phyloP scores from a whole-genome alignment of 2,329 filamentous ascomycete species.

The Neopestalotiopsis sp. region DNA sequence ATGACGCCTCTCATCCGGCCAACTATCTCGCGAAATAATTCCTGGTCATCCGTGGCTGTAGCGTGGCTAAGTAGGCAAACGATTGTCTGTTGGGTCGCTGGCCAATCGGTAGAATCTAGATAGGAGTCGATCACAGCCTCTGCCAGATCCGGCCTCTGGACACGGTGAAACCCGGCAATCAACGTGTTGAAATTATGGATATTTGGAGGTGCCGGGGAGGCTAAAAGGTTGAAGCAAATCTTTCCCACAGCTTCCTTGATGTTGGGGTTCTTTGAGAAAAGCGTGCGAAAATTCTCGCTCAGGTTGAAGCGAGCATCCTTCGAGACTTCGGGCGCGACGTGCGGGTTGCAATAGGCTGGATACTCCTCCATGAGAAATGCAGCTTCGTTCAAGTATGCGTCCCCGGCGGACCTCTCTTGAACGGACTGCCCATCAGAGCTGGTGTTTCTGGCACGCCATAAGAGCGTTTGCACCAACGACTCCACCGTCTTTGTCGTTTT shows the following conservation, averaged over 20 bases:
- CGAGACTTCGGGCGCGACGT: constrained; percentile 19
- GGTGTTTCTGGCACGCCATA: neutral
- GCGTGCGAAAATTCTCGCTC: constrained; percentile 31
- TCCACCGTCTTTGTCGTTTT: constrained; percentile 18
- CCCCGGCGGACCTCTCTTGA: constrained; percentile 17
- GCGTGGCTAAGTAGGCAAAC: constrained; percentile 57
- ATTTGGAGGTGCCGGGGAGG: constrained; percentile 64
- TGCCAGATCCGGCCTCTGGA: constrained; percentile 54
- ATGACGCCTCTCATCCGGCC: constrained; percentile 49
- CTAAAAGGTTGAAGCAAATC: constrained; percentile 70
- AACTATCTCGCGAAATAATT: constrained; percentile 49
- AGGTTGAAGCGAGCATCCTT: constrained; percentile 25
- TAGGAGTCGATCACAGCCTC: constrained; percentile 59
- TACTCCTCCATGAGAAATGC: constrained; percentile 23
- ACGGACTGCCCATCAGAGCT: neutral
- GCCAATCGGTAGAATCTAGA: constrained; percentile 46
- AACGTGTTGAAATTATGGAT: constrained; percentile 75
- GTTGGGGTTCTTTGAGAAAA: constrained; percentile 29
- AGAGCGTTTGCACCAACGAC: constrained; percentile 15
- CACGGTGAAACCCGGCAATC: constrained; percentile 66
- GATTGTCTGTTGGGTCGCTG: constrained; percentile 54
- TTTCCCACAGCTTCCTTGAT: constrained; percentile 42
- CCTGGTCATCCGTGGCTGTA: constrained; percentile 44
- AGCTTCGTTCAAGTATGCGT: constrained; percentile 23
- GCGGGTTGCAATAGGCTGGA: constrained; percentile 30